Evolutionary conservation across 306 rosid species (phyloP).

Genomic region (Lathyrus tuberosus): DNA sequence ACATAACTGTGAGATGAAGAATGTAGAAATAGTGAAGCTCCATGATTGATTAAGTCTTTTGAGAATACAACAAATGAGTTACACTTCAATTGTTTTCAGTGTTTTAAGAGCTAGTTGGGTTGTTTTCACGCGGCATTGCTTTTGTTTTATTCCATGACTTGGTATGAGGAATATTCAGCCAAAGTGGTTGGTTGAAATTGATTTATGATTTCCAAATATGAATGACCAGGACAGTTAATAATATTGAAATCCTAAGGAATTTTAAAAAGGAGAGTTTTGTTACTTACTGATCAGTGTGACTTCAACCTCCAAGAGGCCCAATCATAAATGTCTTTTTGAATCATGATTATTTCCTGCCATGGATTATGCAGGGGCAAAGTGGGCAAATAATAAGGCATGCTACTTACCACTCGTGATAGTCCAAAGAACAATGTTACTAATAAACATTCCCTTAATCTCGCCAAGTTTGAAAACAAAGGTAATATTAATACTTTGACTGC

Average conservation of each 20-base stretch:
- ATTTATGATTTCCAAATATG: constrained; percentile 29
- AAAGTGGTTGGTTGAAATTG: background rate
- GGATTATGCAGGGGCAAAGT: background rate
- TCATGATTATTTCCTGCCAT: background rate
- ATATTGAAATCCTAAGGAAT: constrained; percentile 17
- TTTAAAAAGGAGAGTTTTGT: background rate
- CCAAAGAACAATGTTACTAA: constrained; percentile 4
- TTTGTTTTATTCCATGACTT: constrained; percentile 32
- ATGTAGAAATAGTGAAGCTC: constrained; percentile 18
- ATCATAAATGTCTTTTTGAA: constrained; percentile 1
- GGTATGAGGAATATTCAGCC: constrained; percentile 27
- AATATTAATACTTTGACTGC: constrained; percentile 16
- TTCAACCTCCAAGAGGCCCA: background rate
- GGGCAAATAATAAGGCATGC: constrained; percentile 10
- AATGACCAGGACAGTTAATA: constrained; percentile 11
- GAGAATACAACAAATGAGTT: constrained; percentile 33
- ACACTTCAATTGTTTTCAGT: constrained; percentile 30
- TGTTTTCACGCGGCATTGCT: constrained; percentile 34
- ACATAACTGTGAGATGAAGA: constrained; percentile 33
- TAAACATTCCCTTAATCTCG: constrained; percentile 1
- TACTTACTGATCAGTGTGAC: background rate
- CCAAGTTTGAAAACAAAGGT: background rate
- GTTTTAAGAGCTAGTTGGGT: constrained; percentile 14
- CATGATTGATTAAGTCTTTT: constrained; percentile 40
- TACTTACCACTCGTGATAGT: background rate